phyloP scores from a whole-genome alignment of 2,329 filamentous ascomycete species.

The Aureobasidium sp. region DNA sequence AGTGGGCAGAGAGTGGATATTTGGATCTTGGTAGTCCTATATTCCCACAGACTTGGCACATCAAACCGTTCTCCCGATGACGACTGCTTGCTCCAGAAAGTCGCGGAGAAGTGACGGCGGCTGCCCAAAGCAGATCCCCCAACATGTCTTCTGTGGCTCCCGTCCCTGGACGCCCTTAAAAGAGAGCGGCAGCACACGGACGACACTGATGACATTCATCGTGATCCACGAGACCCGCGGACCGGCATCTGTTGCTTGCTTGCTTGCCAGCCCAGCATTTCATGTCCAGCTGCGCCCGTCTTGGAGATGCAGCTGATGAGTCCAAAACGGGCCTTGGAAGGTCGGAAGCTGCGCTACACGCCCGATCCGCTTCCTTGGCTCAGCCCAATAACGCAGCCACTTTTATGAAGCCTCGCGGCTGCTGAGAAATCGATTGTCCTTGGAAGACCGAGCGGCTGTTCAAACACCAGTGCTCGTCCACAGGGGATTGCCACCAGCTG shows the following conservation, averaged over 20 bases:
- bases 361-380: constrained; percentile 5
- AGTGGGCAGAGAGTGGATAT: constrained; percentile 1
- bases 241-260: not conserved
- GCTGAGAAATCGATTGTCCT: not conserved
- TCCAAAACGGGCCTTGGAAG: not conserved
- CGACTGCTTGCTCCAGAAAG: not conserved
- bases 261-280: not conserved
- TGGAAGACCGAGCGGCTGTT: not conserved
- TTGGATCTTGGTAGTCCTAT: constrained; percentile 2
- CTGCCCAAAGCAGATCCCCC: not conserved
- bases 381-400: constrained; percentile 6
- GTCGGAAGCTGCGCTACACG: not conserved
- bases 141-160: not conserved
- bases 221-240: not conserved
- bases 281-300: constrained; percentile 3
- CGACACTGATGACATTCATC: not conserved
- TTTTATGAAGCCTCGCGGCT: constrained; percentile 5
- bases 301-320: constrained; percentile 4
- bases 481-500: not conserved
- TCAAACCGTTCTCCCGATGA: constrained; percentile 8
- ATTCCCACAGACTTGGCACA: not conserved
- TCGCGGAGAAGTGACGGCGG: constrained; percentile 9
- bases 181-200: not conserved
- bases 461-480: not conserved
- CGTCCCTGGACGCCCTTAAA: not conserved